phyloP scores from a whole-genome alignment of 805 yeast species.

The Lachancea fermentati region DNA sequence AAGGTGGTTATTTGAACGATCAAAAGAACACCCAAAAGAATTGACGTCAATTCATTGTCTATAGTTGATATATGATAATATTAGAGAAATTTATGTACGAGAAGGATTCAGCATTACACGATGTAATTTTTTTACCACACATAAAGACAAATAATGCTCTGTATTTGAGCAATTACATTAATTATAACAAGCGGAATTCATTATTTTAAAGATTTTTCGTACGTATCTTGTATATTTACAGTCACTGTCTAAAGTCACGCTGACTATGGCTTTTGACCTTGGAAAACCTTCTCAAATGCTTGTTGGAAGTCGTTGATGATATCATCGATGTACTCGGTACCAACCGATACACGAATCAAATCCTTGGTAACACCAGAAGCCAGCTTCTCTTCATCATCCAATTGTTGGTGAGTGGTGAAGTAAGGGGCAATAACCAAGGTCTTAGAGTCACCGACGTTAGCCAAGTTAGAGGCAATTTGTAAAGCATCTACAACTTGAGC shows the following conservation, averaged over 20 bases:
- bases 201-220: background rate
- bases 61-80: background rate
- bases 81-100: background rate
- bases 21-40: background rate
- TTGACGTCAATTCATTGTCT: too few species aligned
- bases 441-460: conserved; percentile 95
- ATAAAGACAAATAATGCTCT: too few species aligned
- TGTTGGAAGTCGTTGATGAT: conserved; percentile 84
- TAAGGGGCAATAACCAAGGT: conserved; percentile 94
- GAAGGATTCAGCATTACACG: too few species aligned
- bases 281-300: conserved; percentile 62
- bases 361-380: conserved; percentile 87
- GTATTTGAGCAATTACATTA: too few species aligned
- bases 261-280: conserved; percentile 16
- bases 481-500: conserved; percentile 79
- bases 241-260: too few species aligned
- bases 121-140: too few species aligned
- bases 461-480: conserved; percentile 84
- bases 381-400: conserved; percentile 70
- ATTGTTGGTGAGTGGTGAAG: conserved; percentile 93
- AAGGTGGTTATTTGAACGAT: conserved; percentile 37
- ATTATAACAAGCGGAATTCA: too few species aligned
- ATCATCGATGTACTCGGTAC: conserved; percentile 89
- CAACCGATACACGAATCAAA: conserved; percentile 82
- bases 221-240: background rate